Evolutionary conservation across 495 filamentous ascomycete genomes (phyloP), one percentile per base, ranked within the genome.

Genomic region (Thermochaetoides thermophila): DNA sequence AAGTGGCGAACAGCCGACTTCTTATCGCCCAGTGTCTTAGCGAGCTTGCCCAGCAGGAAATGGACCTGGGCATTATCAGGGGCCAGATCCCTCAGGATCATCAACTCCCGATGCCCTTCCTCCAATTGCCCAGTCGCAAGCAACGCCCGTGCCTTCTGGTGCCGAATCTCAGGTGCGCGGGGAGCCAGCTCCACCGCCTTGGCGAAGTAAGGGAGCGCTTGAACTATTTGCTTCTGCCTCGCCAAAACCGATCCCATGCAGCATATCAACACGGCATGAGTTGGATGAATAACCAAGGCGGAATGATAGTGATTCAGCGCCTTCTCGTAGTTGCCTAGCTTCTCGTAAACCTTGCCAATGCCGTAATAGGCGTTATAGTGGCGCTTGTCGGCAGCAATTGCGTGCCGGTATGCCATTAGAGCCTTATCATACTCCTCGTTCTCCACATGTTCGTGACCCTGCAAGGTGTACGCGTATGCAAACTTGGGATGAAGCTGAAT

Each of bases 361-460:
- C 89, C 89, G 50, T 97, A 97, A 73, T 86, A 96, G 17, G 85
- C 87, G 49, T 94, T 94, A 59, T 95, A 97, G 56, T 94, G 84
- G 10, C 91, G 71, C 32, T 66, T 74, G 43, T 97, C 86, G 0
- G 82, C 84, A 20, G 74, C 67, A 39, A 96, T 78, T 2, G 81
- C 84, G 17, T 71, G 66, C 23, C 89, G 73, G 50, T 94, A 97
- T 9, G 81, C 73, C 20, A 73, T 71, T 9, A 91, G 66, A 1
- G 89, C 89, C 42, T 92, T 94, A 60, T 95, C 87, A 47, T 84
- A 94, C 54, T 97, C 89, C 48, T 97, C 89, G 38, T 93, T 96
- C 15, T 78, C 69, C n/a, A 95, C 77, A 53, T 92, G 84, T 50
- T 97, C 89, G 49, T 97, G 89, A 1, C 89, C 89, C 49, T 95